phyloP scores from a whole-genome alignment of 139 green algal species.

The Micractinium sp. region DNA sequence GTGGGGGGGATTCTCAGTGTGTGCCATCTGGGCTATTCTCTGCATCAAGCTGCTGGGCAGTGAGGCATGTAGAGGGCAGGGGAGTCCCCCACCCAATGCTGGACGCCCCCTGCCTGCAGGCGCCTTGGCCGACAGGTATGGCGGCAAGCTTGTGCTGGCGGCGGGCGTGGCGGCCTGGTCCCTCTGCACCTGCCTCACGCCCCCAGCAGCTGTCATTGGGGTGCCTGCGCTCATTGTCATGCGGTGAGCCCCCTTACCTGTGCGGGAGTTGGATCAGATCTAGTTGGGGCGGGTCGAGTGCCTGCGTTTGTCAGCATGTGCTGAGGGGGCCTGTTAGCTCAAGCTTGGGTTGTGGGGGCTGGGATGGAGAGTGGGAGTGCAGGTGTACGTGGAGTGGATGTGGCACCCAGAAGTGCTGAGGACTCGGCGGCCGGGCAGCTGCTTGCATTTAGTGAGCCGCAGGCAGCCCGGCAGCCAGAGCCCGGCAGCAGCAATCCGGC shows the following conservation, averaged over 20 bases:
- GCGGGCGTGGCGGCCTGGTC: slow-evolving; percentile 70
- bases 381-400: neutral
- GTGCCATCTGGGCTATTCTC: too few relatives aligned
- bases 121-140: slow-evolving; percentile 68
- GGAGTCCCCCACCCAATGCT: neutral
- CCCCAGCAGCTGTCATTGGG: slow-evolving; percentile 58
- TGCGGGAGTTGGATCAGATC: neutral
- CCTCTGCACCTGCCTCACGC: slow-evolving; percentile 69
- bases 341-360: neutral
- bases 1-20: too few relatives aligned
- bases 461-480: too few relatives aligned
- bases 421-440: too few relatives aligned
- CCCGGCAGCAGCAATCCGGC: too few relatives aligned
- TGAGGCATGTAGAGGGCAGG: neutral
- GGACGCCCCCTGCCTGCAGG: slow-evolving; percentile 29
- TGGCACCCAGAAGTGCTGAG: neutral
- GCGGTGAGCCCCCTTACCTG: slow-evolving; percentile 18
- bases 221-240: slow-evolving; percentile 57
- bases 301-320: neutral
- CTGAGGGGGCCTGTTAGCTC: neutral
- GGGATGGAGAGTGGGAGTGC: neutral
- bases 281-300: neutral
- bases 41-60: neutral
- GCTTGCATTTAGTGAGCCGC: neutral
- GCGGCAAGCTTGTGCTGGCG: slow-evolving; percentile 72